Conservation (phyloP, 2,329 filamentous ascomycete species). For the Davidsoniella eucalypti region DNA sequence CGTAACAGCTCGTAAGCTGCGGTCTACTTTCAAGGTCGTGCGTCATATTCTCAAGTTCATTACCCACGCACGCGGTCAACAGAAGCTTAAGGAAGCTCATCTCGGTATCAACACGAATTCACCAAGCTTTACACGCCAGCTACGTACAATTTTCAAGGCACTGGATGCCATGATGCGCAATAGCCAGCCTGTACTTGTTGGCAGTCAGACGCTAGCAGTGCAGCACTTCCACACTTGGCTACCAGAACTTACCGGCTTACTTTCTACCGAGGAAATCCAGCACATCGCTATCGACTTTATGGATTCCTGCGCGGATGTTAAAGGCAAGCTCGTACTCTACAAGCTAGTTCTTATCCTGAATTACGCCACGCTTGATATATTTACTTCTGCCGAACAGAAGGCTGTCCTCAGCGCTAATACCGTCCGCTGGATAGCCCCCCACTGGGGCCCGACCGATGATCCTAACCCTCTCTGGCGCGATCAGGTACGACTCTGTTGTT, state of each 20-base stretch:
- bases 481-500: constrained; percentile 85
- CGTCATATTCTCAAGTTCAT: constrained; percentile 90
- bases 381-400: constrained; percentile 61
- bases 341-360: constrained; percentile 88
- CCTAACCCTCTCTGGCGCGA: constrained; percentile 80
- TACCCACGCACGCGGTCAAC: constrained; percentile 70
- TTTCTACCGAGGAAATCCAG: constrained; percentile 70
- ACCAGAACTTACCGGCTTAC: constrained; percentile 65
- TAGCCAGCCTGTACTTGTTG: constrained; percentile 67
- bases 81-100: constrained; percentile 73
- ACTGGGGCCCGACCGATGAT: constrained; percentile 66
- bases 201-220: constrained; percentile 85
- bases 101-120: constrained; percentile 68
- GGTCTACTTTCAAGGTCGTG: constrained; percentile 88
- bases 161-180: constrained; percentile 84
- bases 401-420: constrained; percentile 64
- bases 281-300: constrained; percentile 87
- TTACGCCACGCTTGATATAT: constrained; percentile 68
- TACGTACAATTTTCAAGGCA: constrained; percentile 77
- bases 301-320: constrained; percentile 73
- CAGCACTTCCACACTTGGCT: constrained; percentile 97
- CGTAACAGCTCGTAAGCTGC: constrained; percentile 66
- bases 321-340: constrained; percentile 81
- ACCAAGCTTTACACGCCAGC: constrained; percentile 60
- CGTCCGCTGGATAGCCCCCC: constrained; percentile 76